A percentile compares a stretch with the other conserved stretches of the same genome.
Evolutionary conservation across 345 rosid genomes (phyloP).

Genomic region (Arabidopsis arenosa): DNA sequence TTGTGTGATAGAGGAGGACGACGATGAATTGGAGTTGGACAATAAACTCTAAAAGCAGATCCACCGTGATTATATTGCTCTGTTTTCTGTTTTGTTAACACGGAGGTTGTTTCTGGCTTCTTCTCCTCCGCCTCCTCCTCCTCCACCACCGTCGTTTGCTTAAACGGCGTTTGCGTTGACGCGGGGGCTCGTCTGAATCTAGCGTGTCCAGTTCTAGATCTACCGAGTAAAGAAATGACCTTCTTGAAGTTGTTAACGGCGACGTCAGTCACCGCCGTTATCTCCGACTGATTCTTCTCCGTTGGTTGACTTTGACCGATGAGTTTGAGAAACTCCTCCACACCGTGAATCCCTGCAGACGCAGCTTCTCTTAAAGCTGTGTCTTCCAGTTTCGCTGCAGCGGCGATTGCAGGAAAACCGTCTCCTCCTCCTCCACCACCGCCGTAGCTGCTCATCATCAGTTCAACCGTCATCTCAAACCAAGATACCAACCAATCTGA

Average conservation of each 20-base stretch:
- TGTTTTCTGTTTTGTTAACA: conserved; percentile 42
- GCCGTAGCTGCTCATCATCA: conserved; percentile 34
- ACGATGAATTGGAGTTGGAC: conserved; percentile 70
- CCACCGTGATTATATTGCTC: conserved; percentile 31
- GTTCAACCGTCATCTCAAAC: conserved; percentile 30
- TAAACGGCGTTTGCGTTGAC: neutral
- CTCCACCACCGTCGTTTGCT: neutral
- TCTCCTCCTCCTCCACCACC: conserved; percentile 10
- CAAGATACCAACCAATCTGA: neutral
- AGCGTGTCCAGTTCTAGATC: conserved; percentile 88
- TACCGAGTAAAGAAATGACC: conserved; percentile 71
- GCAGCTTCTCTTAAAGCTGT: conserved; percentile 72
- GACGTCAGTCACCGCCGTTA: conserved; percentile 67
- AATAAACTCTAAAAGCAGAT: conserved; percentile 73
- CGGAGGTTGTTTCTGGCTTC: conserved; percentile 25
- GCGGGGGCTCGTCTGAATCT: conserved; percentile 69
- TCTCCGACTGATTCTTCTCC: conserved; percentile 47
- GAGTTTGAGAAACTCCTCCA: conserved; percentile 69
- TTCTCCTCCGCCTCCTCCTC: conserved; percentile 17
- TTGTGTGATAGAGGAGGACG: conserved; percentile 77
- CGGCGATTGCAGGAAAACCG: conserved; percentile 10
- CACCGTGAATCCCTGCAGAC: conserved; percentile 78
- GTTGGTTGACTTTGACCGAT: conserved; percentile 51
- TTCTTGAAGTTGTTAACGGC: conserved; percentile 79
- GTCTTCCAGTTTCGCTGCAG: conserved; percentile 52